Conservation (phyloP, 225 moss, liverwort and hornwort genomes). For the Anthoceros angustus region DNA sequence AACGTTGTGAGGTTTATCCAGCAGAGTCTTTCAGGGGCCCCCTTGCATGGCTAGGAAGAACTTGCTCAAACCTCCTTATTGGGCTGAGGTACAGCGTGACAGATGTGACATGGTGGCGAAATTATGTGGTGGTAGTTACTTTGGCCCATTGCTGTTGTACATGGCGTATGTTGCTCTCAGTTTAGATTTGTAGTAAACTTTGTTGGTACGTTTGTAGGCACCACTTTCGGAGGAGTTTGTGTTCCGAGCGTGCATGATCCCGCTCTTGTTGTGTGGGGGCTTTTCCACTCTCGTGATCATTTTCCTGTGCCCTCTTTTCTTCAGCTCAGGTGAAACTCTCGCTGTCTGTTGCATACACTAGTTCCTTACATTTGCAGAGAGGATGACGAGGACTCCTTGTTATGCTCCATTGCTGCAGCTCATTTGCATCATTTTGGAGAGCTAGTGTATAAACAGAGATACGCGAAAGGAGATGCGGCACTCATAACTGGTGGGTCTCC, state of each 20-base stretch:
- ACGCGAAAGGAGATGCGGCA: conserved; percentile 36
- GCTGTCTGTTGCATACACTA: background rate
- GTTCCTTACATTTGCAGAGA: conserved; percentile 7
- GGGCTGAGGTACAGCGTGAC: conserved; percentile 18
- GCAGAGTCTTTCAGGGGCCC: conserved; percentile 17
- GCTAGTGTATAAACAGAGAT: conserved; percentile 48
- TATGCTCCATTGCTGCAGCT: conserved; percentile 33
- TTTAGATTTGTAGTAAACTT: background rate
- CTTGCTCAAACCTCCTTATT: conserved; percentile 17
- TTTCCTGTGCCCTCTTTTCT: conserved; percentile 88
- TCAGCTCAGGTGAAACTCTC: conserved; percentile 57
- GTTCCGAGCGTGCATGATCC: conserved; percentile 97
- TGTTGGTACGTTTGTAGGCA: conserved; percentile 40
- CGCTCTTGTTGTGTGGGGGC: conserved; percentile 79
- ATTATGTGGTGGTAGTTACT: conserved; percentile 57
- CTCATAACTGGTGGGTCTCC: conserved; percentile 46
- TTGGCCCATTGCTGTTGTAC: background rate
- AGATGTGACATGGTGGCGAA: conserved; percentile 74
- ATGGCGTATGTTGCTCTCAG: background rate
- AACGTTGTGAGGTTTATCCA: conserved; percentile 14
- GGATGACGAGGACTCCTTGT: background rate
- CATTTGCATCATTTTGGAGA: conserved; percentile 95
- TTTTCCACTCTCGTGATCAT: conserved; percentile 59
- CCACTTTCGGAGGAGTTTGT: conserved; percentile 97
- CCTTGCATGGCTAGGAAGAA: conserved; percentile 15